Evolutionary conservation across 768 basidiomycete species (phyloP).

Genomic region (Amanita inopinata): DNA sequence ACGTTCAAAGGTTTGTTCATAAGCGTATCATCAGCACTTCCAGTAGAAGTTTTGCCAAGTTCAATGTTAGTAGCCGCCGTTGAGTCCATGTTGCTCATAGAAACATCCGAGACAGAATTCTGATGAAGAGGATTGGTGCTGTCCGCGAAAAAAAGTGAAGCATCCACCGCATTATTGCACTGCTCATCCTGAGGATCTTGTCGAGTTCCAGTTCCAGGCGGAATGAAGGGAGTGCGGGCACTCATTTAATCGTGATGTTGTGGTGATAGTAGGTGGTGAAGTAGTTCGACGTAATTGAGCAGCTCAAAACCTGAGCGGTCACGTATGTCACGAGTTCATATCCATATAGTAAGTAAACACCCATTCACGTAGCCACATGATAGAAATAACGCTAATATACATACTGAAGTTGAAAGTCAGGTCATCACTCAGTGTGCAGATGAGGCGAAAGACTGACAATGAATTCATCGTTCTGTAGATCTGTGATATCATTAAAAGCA

Average conservation of each 20-base stretch:
- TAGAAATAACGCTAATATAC: constrained; percentile 8
- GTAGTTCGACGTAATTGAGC: background rate
- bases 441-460: constrained; percentile 13
- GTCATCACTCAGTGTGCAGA: background rate
- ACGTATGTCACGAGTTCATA: background rate
- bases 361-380: background rate
- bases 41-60: constrained; percentile 1
- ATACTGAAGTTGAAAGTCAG: background rate
- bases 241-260: no score
- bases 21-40: background rate
- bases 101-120: constrained; percentile 1
- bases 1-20: constrained; percentile 4
- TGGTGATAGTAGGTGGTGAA: no score
- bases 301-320: background rate
- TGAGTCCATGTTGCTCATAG: constrained; percentile 1
- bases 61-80: background rate
- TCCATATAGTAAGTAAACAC: background rate
- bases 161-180: no score
- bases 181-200: constrained; percentile 11
- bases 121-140: constrained; percentile 11
- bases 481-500: constrained; percentile 18
- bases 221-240: constrained; percentile 15
- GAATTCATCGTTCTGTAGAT: constrained; percentile 19
- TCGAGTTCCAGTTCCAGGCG: constrained; percentile 5
- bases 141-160: constrained; percentile 11